phyloP scores from a whole-genome alignment of 768 basidiomycete species.

The Amanita phalloides region DNA sequence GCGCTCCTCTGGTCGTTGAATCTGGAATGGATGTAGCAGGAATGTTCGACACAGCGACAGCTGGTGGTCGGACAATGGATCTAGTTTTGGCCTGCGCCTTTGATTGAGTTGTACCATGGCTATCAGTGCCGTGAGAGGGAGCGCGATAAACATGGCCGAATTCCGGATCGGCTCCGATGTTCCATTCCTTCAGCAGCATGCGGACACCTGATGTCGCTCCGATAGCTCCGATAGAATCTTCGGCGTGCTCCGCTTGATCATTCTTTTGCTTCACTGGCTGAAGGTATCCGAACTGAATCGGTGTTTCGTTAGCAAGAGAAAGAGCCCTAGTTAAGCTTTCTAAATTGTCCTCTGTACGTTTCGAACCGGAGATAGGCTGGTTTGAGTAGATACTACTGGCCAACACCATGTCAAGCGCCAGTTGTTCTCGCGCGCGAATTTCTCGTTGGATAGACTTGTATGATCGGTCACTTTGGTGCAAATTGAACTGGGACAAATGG shows the following conservation, averaged over 20 bases:
- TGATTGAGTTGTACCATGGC: not conserved
- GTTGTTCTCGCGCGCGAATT: constrained; percentile 44
- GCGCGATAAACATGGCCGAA: constrained; percentile 38
- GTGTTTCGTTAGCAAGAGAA: constrained; percentile 43
- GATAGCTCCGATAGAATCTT: constrained; percentile 11
- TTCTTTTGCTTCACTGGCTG: constrained; percentile 31
- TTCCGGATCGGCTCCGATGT: constrained; percentile 38
- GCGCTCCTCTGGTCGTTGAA: constrained; percentile 2
- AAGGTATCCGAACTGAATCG: constrained; percentile 52
- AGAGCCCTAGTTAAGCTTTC: constrained; percentile 52
- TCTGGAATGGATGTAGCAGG: constrained; percentile 11
- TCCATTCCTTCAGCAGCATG: constrained; percentile 61
- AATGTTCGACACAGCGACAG: constrained; percentile 22
- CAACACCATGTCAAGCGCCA: constrained; percentile 53
- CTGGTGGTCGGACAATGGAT: constrained; percentile 25
- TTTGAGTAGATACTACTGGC: constrained; percentile 48
- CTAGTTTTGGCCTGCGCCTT: constrained; percentile 1
- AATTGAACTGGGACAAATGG: constrained; percentile 31
- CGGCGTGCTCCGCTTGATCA: constrained; percentile 11
- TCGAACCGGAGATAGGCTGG: constrained; percentile 22
- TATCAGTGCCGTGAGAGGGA: constrained; percentile 31
- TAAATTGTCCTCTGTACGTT: constrained; percentile 21
- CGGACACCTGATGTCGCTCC: constrained; percentile 42
- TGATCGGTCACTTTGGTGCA: constrained; percentile 28
- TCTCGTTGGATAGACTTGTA: constrained; percentile 34